Conservation (phyloP, 73 alveolate species). For the Tetrahymena elliotti region DNA sequence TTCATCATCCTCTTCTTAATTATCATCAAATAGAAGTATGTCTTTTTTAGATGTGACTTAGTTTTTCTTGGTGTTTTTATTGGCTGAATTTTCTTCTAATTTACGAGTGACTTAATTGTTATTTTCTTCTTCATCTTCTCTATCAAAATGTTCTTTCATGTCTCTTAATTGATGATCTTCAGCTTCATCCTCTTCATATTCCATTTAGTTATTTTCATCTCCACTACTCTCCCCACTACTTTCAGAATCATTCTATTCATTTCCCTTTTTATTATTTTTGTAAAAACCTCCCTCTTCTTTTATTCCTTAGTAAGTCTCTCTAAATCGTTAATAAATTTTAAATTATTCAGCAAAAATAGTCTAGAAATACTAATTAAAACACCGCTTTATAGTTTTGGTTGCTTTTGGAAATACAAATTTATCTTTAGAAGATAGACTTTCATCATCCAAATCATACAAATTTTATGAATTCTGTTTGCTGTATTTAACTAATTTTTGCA, state of each 20-base stretch:
- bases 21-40: background rate
- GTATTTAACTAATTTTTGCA: background rate
- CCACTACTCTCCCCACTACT: background rate
- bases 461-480: background rate
- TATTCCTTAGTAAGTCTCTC: background rate
- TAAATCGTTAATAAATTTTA: background rate
- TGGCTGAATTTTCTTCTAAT: background rate
- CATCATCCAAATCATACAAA: background rate
- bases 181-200: background rate
- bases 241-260: background rate
- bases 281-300: background rate
- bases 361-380: background rate
- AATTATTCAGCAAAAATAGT: background rate
- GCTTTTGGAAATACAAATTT: background rate
- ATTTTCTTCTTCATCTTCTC: background rate
- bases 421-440: background rate
- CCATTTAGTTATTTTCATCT: background rate
- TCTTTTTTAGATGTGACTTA: background rate
- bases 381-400: background rate
- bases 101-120: background rate
- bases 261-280: background rate
- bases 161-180: background rate
- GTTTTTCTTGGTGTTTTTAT: background rate
- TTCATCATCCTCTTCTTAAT: background rate
- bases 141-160: background rate